phyloP scores from a whole-genome alignment of 2,329 filamentous ascomycete species.

The Mycogone perniciosa region DNA sequence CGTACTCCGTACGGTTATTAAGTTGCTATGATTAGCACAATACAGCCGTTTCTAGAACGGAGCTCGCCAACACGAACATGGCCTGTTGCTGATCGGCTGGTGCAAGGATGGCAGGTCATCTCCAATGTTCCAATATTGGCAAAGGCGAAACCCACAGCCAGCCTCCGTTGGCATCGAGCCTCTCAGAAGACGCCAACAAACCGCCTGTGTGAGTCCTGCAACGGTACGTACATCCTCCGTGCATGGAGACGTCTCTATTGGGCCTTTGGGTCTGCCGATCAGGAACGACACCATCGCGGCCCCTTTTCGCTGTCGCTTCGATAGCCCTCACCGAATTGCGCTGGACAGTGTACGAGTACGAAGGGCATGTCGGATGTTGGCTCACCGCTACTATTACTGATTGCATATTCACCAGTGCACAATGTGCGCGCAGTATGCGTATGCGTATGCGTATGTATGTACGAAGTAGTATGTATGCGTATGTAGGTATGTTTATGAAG shows the following conservation, averaged over 20 bases:
- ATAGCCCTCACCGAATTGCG: background rate
- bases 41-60: no score
- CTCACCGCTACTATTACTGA: background rate
- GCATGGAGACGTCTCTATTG: background rate
- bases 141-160: no score
- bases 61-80: no score
- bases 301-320: background rate
- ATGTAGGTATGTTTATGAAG: background rate
- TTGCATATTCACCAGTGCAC: background rate
- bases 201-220: background rate
- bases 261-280: background rate
- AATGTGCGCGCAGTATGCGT: background rate
- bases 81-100: no score
- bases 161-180: conserved; percentile 36
- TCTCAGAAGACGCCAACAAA: background rate
- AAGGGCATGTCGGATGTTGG: background rate
- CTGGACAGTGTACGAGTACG: background rate
- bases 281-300: background rate
- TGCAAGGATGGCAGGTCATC: no score
- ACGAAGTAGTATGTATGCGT: background rate
- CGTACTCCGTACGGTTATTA: no score
- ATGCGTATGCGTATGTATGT: conserved; percentile 1
- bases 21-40: no score
- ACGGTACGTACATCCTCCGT: background rate
- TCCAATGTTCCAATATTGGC: no score